A percentile compares a stretch with the other conserved stretches of the same genome.
These are phyloP conservation scores for Pinus taeda DNA, from an alignment of 75 land plant species.

Conservation along the genomic window DNA sequence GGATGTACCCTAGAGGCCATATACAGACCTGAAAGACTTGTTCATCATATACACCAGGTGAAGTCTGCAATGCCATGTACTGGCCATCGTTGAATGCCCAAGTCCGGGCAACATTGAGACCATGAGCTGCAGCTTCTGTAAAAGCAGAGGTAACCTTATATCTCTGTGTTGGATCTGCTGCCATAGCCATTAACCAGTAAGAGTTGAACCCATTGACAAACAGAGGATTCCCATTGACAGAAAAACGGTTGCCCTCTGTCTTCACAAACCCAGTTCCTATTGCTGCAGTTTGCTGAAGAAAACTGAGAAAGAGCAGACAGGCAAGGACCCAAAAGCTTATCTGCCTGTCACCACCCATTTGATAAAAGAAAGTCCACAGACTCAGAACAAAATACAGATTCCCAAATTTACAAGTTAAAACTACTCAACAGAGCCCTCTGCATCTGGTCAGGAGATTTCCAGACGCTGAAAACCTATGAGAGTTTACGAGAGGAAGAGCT, in stretches of 20 bases:
- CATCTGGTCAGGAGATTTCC: neutral
- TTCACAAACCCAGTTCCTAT: constrained; percentile 16
- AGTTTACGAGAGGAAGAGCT: too few relatives aligned
- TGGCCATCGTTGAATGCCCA: constrained; percentile 85
- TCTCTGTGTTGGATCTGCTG: constrained; percentile 25
- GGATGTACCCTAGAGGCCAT: too few relatives aligned
- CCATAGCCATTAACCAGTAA: constrained; percentile 53
- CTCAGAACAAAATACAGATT: neutral
- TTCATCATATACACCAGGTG: constrained; percentile 70
- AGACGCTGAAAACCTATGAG: too few relatives aligned
- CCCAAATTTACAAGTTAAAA: neutral
- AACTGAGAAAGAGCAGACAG: neutral
- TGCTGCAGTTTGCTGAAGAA: neutral
- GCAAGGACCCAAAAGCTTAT: neutral
- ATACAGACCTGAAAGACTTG: constrained; percentile 57
- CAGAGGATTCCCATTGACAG: constrained; percentile 36
- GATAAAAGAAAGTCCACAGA: neutral
- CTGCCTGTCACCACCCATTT: neutral
- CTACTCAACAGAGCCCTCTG: too few relatives aligned
- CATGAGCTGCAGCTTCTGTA: constrained; percentile 28
- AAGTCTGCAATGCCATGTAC: constrained; percentile 50
- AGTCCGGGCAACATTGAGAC: constrained; percentile 36
- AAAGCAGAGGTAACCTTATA: constrained; percentile 16
- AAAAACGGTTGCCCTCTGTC: constrained; percentile 29
- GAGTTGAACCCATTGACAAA: constrained; percentile 61